A percentile compares a stretch with the other conserved stretches of the same genome.
phyloP scores from a whole-genome alignment of 1,284 basidiomycete genomes.

The Heliocybe sulcata region DNA sequence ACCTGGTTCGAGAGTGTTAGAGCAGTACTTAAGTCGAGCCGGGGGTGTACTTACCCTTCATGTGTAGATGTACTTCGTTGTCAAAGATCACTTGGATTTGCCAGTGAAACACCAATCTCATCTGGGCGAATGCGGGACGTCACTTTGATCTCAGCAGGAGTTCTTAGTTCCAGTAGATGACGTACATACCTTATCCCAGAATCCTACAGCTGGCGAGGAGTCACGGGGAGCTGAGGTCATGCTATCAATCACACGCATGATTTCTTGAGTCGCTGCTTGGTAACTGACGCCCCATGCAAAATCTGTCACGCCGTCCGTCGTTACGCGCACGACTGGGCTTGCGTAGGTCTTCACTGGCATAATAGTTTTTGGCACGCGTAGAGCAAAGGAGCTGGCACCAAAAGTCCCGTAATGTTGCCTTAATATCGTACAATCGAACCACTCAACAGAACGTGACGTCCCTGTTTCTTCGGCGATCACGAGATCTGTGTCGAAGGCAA shows the following conservation, averaged over 20 bases:
- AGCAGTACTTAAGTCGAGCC: constrained; percentile 9
- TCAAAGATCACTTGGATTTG: constrained; percentile 66
- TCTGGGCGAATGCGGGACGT: constrained; percentile 36
- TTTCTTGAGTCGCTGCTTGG: constrained; percentile 80
- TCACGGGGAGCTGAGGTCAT: constrained; percentile 79
- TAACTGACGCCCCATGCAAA: constrained; percentile 92
- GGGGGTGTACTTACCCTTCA: constrained; percentile 61
- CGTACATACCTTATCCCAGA: constrained; percentile 80
- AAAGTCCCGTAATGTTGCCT: constrained; percentile 42
- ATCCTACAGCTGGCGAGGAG: constrained; percentile 82
- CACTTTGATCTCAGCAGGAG: neutral
- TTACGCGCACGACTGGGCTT: constrained; percentile 63
- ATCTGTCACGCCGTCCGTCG: constrained; percentile 61
- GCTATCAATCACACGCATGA: constrained; percentile 81
- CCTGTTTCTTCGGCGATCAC: constrained; percentile 91
- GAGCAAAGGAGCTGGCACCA: constrained; percentile 49
- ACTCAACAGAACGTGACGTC: constrained; percentile 61
- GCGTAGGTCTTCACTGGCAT: constrained; percentile 96
- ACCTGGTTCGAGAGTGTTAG: constrained; percentile 43
- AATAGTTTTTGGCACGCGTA: constrained; percentile 84
- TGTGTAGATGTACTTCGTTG: constrained; percentile 71
- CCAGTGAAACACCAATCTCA: constrained; percentile 85
- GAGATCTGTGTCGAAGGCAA: constrained; percentile 73
- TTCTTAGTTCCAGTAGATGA: neutral
- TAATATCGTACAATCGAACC: constrained; percentile 64